Evolutionary conservation across 768 basidiomycete species (phyloP).

Genomic region (Omphalotus guepiniiformis): DNA sequence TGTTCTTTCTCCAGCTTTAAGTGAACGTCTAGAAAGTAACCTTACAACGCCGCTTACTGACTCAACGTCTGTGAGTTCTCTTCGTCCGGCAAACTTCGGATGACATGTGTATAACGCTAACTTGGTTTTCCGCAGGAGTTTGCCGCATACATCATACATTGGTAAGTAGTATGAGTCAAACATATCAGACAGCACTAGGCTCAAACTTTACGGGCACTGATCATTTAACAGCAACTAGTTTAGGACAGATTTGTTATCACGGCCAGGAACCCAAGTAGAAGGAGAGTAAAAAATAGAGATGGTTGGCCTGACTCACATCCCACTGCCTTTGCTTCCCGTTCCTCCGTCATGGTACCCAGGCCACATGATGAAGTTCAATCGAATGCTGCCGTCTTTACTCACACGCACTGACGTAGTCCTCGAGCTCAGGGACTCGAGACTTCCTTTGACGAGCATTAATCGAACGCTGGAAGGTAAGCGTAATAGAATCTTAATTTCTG

Average conservation of each 20-base stretch:
- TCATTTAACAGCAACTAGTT: not conserved
- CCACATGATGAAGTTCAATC: constrained; percentile 88
- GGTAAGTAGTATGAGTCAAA: not conserved
- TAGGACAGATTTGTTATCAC: not conserved
- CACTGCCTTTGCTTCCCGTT: constrained; percentile 46
- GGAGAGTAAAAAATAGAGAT: not conserved
- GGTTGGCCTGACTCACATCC: constrained; percentile 24
- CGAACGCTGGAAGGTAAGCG: constrained; percentile 80
- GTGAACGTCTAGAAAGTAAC: no score
- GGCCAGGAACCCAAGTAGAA: not conserved
- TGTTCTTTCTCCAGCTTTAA: no score
- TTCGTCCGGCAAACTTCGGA: no score
- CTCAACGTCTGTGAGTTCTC: not conserved
- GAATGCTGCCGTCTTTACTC: constrained; percentile 70
- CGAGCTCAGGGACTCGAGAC: constrained; percentile 88
- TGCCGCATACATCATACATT: not conserved
- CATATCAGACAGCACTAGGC: not conserved
- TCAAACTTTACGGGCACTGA: not conserved
- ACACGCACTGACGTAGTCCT: constrained; percentile 87
- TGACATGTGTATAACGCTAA: no score
- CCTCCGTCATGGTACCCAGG: constrained; percentile 95
- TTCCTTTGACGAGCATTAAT: constrained; percentile 94
- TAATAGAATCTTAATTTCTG: not conserved
- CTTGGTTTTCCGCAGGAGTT: not conserved
- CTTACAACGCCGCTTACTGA: no score